Percentiles rank a stretch among this genome's conserved stretches.
Conservation (phyloP, 306 rosid genomes). For the Ammopiptanthus mongolicus region DNA sequence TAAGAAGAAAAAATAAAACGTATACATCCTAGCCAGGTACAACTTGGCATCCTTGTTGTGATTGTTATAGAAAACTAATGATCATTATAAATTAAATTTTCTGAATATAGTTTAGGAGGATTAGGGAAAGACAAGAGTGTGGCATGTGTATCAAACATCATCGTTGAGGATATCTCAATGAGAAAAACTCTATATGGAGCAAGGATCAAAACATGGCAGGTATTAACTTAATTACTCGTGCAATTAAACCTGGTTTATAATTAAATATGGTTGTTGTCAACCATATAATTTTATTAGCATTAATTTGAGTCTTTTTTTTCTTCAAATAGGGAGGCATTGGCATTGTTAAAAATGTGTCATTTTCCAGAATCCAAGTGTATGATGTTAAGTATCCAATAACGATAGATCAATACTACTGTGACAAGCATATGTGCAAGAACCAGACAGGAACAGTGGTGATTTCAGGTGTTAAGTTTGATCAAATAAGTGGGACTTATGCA, state of each 20-base stretch:
- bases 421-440: conserved; percentile 74
- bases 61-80: not conserved
- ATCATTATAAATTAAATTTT: not conserved
- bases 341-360: conserved; percentile 79
- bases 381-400: conserved; percentile 67
- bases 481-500: conserved; percentile 54
- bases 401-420: conserved; percentile 90
- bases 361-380: conserved; percentile 64
- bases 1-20: conserved; percentile 8
- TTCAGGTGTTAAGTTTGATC: conserved; percentile 54
- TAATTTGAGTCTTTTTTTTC: not conserved
- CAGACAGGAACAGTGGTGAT: conserved; percentile 57
- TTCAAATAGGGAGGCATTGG: conserved; percentile 78
- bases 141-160: conserved; percentile 84
- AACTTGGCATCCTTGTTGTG: not conserved
- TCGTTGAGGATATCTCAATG: conserved; percentile 60
- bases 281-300: not conserved
- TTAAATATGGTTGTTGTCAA: not conserved
- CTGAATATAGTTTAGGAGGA: conserved; percentile 66
- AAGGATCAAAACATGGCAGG: conserved; percentile 99
- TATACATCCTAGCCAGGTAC: not conserved
- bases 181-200: conserved; percentile 76
- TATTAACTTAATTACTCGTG: conserved; percentile 11
- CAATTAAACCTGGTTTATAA: not conserved
- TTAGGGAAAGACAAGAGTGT: conserved; percentile 64